Percentiles rank a stretch among this genome's conserved stretches.
Conservation (phyloP, 257 asterid genomes). For the Orobanche coerulescens region DNA sequence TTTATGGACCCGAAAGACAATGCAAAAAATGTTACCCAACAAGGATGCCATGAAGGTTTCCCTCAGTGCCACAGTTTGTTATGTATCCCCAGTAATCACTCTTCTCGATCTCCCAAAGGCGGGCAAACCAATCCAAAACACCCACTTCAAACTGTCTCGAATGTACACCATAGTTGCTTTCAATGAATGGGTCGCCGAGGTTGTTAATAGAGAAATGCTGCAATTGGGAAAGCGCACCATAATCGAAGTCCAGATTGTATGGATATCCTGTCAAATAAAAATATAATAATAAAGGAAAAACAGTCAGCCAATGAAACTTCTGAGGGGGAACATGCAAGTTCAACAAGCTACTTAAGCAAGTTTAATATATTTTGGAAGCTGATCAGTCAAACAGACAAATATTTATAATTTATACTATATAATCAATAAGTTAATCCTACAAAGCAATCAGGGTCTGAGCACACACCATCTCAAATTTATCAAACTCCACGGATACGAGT, state of each 20-base stretch:
- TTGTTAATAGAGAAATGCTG: constrained; percentile 94
- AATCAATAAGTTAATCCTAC: not conserved
- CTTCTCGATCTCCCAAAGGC: constrained; percentile 86
- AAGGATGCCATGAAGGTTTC: constrained; percentile 94
- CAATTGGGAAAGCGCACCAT: constrained; percentile 80
- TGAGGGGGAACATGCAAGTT: not conserved
- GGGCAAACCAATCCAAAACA: constrained; percentile 93
- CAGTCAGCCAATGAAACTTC: not conserved
- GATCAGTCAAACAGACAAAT: not conserved
- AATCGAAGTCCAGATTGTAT: constrained; percentile 89
- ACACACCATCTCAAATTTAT: not conserved
- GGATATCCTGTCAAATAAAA: constrained; percentile 65
- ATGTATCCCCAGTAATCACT: constrained; percentile 90
- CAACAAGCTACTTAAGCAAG: constrained; percentile 12
- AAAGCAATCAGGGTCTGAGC: not conserved
- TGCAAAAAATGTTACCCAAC: constrained; percentile 45
- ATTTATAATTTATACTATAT: no score
- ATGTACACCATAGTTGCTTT: constrained; percentile 93
- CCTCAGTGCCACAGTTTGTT: constrained; percentile 97
- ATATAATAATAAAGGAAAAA: not conserved
- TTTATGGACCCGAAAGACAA: constrained; percentile 10
- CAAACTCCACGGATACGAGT: not conserved
- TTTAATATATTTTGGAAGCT: not conserved
- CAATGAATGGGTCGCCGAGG: constrained; percentile 93
- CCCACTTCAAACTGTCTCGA: constrained; percentile 97